Evolutionary conservation across 768 basidiomycete species (phyloP).

Genomic region (Tephrocybe sp.): DNA sequence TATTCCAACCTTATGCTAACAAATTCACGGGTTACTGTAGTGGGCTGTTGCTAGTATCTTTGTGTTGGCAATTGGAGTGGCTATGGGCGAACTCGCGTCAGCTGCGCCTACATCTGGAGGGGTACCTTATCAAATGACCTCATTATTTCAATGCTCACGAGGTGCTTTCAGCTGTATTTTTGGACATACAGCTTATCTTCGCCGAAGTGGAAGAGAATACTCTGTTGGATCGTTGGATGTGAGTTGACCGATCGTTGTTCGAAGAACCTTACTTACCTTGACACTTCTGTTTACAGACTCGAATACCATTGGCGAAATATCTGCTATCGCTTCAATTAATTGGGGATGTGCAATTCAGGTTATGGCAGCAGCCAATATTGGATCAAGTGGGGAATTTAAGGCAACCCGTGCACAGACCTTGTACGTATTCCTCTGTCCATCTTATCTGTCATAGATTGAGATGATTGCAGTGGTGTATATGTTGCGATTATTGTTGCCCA

Average conservation of each 20-base stretch:
- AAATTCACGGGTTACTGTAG: slow-evolving; percentile 25
- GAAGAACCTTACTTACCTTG: slow-evolving; percentile 4
- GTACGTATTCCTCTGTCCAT: slow-evolving; percentile 17
- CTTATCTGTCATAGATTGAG: neutral
- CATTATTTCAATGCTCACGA: neutral
- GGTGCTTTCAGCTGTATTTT: slow-evolving; percentile 51
- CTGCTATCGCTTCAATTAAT: slow-evolving; percentile 52
- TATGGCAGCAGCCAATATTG: slow-evolving; percentile 48
- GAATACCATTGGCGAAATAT: slow-evolving; percentile 42
- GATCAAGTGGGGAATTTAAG: slow-evolving; percentile 29
- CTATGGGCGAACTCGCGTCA: slow-evolving; percentile 71
- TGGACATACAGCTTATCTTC: slow-evolving; percentile 65
- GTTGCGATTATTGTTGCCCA: slow-evolving; percentile 65
- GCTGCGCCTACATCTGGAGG: slow-evolving; percentile 76
- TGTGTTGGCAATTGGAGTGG: slow-evolving; percentile 60
- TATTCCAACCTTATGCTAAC: neutral
- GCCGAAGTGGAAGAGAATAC: slow-evolving; percentile 54
- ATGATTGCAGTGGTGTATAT: slow-evolving; percentile 57
- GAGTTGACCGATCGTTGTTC: neutral
- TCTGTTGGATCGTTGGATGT: slow-evolving; percentile 75
- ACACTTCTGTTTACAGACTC: slow-evolving; percentile 47
- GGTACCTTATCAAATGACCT: slow-evolving; percentile 27
- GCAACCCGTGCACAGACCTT: slow-evolving; percentile 33
- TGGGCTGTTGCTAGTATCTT: slow-evolving; percentile 68
- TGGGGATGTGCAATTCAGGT: slow-evolving; percentile 63